Percentiles rank a stretch among this genome's conserved stretches.
Conservation (phyloP, 139 green algal species). For the Coccomyxa sp. region DNA sequence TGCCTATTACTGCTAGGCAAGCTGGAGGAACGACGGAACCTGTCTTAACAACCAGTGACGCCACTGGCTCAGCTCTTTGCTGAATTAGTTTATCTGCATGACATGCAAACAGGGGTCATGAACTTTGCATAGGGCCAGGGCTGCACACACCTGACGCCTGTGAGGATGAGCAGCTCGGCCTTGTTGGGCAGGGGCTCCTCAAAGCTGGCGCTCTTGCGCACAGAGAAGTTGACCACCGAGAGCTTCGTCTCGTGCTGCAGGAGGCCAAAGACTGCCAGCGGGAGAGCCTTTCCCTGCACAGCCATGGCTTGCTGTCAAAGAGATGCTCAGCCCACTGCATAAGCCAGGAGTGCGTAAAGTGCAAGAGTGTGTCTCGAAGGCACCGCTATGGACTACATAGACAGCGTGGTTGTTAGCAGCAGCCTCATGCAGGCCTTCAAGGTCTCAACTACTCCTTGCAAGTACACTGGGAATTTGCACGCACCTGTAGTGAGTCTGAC, state of each 20-base stretch:
- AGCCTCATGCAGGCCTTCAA: not conserved
- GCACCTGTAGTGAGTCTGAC: conserved; percentile 5
- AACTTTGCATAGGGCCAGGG: too few relatives aligned
- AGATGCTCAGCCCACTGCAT: too few relatives aligned
- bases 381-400: not conserved
- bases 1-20: too few relatives aligned
- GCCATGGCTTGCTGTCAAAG: too few relatives aligned
- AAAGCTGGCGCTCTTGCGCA: conserved; percentile 67
- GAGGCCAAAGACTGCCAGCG: conserved; percentile 70
- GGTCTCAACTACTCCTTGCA: too few relatives aligned
- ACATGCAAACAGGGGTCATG: not conserved
- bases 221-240: conserved; percentile 77
- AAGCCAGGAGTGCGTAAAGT: too few relatives aligned
- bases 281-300: conserved; percentile 24
- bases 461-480: too few relatives aligned
- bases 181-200: conserved; percentile 70
- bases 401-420: not conserved
- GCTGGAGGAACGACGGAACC: too few relatives aligned
- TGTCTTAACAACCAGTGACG: conserved; percentile 3
- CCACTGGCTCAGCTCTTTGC: not conserved
- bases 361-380: too few relatives aligned
- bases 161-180: conserved; percentile 77
- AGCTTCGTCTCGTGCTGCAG: conserved; percentile 92
- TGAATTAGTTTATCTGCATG: conserved; percentile 3
- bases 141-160: conserved; percentile 38